Evolutionary conservation across 2,329 filamentous ascomycete genomes (phyloP).

Genomic region (Capronia epimyces): DNA sequence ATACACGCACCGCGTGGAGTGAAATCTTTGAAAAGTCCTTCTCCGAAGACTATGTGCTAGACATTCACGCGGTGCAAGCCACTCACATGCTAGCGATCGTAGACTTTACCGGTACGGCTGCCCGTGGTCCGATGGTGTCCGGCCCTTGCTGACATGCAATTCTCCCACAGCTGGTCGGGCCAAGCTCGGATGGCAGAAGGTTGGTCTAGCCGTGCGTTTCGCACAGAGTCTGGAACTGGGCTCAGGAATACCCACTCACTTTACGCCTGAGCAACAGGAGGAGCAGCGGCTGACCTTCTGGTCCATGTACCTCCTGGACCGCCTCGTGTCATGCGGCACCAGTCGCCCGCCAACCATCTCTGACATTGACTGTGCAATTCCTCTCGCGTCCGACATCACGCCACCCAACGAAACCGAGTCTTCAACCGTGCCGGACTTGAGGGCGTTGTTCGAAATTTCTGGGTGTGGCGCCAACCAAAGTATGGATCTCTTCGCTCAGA

Average conservation of each 20-base stretch:
- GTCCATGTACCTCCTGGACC: constrained; percentile 33
- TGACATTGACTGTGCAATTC: constrained; percentile 30
- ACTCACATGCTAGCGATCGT: constrained; percentile 37
- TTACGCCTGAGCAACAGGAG: constrained; percentile 30
- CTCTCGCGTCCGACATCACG: constrained; percentile 29
- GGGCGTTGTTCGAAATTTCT: constrained; percentile 19
- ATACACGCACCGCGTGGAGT: constrained; percentile 35
- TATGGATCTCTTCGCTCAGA: constrained; percentile 31
- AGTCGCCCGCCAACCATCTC: constrained; percentile 18
- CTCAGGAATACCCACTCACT: constrained; percentile 22
- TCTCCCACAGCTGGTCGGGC: constrained; percentile 31
- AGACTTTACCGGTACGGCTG: constrained; percentile 36
- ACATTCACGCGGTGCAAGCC: constrained; percentile 37
- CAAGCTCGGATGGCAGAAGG: constrained; percentile 37
- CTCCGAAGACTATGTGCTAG: constrained; percentile 30
- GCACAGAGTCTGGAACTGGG: constrained; percentile 45
- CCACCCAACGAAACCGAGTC: constrained; percentile 12
- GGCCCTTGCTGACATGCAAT: background rate
- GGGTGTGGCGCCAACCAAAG: constrained; percentile 8
- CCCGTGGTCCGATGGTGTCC: background rate
- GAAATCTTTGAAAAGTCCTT: constrained; percentile 35
- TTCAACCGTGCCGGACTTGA: constrained; percentile 22
- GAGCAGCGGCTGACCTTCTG: constrained; percentile 32
- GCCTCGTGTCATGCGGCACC: constrained; percentile 31
- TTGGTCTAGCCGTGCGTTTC: constrained; percentile 52